These are phyloP conservation scores for Kodamaea sp. DNA, from an alignment of 1,139 yeast genomes.

Conservation along the genomic window DNA sequence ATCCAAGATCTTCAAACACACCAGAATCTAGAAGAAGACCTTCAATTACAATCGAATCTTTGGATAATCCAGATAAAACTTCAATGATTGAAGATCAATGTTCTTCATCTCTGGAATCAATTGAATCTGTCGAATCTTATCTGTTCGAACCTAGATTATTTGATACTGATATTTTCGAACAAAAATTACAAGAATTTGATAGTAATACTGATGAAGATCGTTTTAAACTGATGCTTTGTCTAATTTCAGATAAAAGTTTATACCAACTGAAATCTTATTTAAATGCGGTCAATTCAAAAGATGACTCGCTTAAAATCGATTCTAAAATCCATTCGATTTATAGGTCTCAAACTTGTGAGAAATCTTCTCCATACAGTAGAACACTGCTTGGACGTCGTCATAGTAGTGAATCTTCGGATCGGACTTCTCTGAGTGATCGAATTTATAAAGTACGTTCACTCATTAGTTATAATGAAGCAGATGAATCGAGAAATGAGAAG, in stretches of 20 bases:
- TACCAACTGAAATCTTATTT: slow-evolving; percentile 26
- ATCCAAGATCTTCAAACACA: background rate
- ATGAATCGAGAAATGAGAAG: slow-evolving; percentile 24
- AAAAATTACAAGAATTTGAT: slow-evolving; percentile 12
- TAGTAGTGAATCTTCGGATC: slow-evolving; percentile 9
- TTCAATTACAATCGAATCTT: slow-evolving; percentile 2
- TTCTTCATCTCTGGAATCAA: slow-evolving; percentile 12
- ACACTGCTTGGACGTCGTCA: slow-evolving; percentile 4
- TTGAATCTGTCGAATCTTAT: slow-evolving; percentile 13
- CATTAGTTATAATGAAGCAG: slow-evolving; percentile 27
- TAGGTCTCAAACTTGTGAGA: slow-evolving; percentile 18
- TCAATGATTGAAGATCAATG: background rate
- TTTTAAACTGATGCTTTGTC: slow-evolving; percentile 23
- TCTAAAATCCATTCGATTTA: slow-evolving; percentile 34
- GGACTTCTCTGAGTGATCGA: slow-evolving; percentile 11
- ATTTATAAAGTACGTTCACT: slow-evolving; percentile 43
- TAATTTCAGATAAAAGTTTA: slow-evolving; percentile 31
- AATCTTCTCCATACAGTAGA: slow-evolving; percentile 4
- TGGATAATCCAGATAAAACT: slow-evolving; percentile 3
- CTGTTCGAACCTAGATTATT: too few relatives aligned
- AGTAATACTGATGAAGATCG: slow-evolving; percentile 7
- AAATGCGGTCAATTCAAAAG: slow-evolving; percentile 18
- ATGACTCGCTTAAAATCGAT: slow-evolving; percentile 22
- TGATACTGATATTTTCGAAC: too few relatives aligned
- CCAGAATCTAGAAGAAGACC: background rate